phyloP scores from a whole-genome alignment of 2,329 filamentous ascomycete genomes.

The Penicillium sp. region DNA sequence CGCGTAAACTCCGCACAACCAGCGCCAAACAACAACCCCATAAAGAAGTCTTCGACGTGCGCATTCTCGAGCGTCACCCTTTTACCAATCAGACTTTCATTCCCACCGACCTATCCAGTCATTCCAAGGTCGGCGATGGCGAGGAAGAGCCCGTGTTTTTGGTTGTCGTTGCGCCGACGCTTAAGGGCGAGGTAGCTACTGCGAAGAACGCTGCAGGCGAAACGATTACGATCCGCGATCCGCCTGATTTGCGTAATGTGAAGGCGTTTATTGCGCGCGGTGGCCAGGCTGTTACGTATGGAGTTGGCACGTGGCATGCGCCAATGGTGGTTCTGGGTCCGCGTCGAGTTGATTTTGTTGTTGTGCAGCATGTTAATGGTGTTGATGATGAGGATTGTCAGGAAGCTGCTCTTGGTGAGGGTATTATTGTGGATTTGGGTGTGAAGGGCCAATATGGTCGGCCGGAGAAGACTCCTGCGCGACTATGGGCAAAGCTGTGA shows the following conservation, averaged over 20 bases:
- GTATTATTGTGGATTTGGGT: conserved; percentile 42
- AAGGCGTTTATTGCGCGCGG: conserved; percentile 79
- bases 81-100: conserved; percentile 94
- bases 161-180: conserved; percentile 84
- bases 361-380: conserved; percentile 87
- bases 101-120: conserved; percentile 66
- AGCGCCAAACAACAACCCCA: conserved; percentile 14
- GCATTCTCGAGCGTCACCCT: conserved; percentile 86
- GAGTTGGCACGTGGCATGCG: conserved; percentile 90
- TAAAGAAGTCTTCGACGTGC: conserved; percentile 64
- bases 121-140: conserved; percentile 30
- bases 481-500: conserved; percentile 31
- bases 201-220: conserved; percentile 38
- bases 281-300: conserved; percentile 88
- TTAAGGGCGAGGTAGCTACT: conserved; percentile 54
- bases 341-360: conserved; percentile 79
- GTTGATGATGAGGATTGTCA: conserved; percentile 86
- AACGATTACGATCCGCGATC: conserved; percentile 46
- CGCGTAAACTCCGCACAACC: conserved; percentile 59
- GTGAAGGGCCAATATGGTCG: conserved; percentile 30
- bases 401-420: conserved; percentile 64
- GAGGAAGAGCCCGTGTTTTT: conserved; percentile 64
- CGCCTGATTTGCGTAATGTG: conserved; percentile 74
- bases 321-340: conserved; percentile 88
- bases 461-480: conserved; percentile 20